These are phyloP conservation scores for Sphaerulina populicola DNA, from an alignment of 2,329 filamentous ascomycete species.

Conservation along the genomic window DNA sequence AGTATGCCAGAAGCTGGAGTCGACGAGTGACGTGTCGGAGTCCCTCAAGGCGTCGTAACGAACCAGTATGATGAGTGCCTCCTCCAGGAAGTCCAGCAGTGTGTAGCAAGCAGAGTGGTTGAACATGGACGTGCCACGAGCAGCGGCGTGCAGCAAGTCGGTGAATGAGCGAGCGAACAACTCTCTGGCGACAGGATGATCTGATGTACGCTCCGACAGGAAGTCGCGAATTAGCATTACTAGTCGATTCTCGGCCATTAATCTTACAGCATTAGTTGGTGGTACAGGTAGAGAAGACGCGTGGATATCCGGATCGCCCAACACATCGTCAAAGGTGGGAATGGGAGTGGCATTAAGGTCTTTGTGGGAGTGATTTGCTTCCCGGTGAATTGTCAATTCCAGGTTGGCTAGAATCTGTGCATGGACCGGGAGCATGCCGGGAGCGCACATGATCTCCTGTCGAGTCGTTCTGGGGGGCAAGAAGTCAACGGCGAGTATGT, in stretches of 20 bases:
- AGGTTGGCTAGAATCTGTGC: conserved; percentile 71
- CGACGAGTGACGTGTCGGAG: conserved; percentile 46
- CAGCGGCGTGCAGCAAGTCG: conserved; percentile 62
- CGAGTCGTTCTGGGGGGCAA: conserved; percentile 42
- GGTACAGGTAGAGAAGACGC: conserved; percentile 54
- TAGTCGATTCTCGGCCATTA: conserved; percentile 82
- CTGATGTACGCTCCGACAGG: conserved; percentile 54
- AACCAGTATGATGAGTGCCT: conserved; percentile 60
- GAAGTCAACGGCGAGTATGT: conserved; percentile 64
- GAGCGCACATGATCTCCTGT: conserved; percentile 56
- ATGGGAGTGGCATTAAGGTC: conserved; percentile 36
- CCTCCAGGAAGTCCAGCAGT: conserved; percentile 84
- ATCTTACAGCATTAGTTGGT: conserved; percentile 61
- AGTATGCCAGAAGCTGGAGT: conserved; percentile 79
- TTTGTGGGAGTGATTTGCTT: conserved; percentile 44
- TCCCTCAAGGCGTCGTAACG: conserved; percentile 48
- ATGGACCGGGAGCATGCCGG: conserved; percentile 71
- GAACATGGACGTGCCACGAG: conserved; percentile 67
- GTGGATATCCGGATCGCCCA: conserved; percentile 58
- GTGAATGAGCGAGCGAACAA: conserved; percentile 72
- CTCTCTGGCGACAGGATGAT: conserved; percentile 49
- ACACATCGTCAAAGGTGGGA: conserved; percentile 58
- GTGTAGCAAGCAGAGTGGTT: conserved; percentile 79
- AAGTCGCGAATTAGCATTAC: conserved; percentile 76
- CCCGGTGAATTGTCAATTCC: conserved; percentile 75